phyloP scores from a whole-genome alignment of 139 green algal species.

The Micractinium sp. region DNA sequence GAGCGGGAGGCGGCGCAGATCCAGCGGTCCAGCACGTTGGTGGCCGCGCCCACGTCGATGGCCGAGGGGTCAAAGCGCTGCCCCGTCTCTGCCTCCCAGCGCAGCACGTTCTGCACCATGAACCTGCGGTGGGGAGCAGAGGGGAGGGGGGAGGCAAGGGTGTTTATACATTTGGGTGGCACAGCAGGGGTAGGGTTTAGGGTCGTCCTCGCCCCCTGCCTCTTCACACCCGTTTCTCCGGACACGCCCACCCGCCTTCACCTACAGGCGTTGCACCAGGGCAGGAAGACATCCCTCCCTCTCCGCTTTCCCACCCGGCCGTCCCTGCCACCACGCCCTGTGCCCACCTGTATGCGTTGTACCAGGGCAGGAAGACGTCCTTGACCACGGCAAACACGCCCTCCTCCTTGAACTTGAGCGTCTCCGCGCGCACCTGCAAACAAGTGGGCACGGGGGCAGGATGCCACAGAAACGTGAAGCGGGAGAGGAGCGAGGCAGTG shows the following conservation, averaged over 20 bases:
- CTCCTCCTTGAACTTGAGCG: slow-evolving; percentile 94
- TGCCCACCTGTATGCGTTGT: slow-evolving; percentile 93
- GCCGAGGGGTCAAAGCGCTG: slow-evolving; percentile 61
- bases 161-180: neutral
- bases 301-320: neutral
- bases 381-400: slow-evolving; percentile 95
- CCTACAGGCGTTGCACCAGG: slow-evolving; percentile 98
- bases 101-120: slow-evolving; percentile 88
- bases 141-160: neutral
- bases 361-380: slow-evolving; percentile 99
- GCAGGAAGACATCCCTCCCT: slow-evolving; percentile 94
- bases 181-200: neutral
- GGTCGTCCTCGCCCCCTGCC: neutral
- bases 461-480: neutral
- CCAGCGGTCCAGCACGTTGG: slow-evolving; percentile 94
- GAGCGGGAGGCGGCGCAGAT: slow-evolving; percentile 80
- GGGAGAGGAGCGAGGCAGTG: neutral
- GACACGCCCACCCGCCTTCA: slow-evolving; percentile 12
- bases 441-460: neutral
- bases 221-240: neutral
- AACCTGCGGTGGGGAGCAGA: slow-evolving; percentile 57
- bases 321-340: neutral
- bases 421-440: slow-evolving; percentile 85
- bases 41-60: slow-evolving; percentile 37
- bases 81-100: slow-evolving; percentile 73